A percentile compares a stretch with the other conserved stretches of the same genome.
Conservation (phyloP, 495 filamentous ascomycete genomes). For the Talaromyces trachyspermus region DNA sequence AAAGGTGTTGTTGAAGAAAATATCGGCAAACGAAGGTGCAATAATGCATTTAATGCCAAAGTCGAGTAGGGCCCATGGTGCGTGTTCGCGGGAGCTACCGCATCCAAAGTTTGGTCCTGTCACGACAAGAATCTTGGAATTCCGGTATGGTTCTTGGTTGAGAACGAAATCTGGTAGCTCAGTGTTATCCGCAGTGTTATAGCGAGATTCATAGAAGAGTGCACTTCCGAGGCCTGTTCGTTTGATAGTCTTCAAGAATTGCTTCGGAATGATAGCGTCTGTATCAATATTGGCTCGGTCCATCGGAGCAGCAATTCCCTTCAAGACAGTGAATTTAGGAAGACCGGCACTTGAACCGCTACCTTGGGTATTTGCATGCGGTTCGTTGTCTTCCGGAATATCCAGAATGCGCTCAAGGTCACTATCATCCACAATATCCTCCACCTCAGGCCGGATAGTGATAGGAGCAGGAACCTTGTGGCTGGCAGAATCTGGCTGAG, state of each 20-base stretch:
- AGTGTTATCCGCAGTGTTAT: constrained; percentile 52
- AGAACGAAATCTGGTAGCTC: constrained; percentile 80
- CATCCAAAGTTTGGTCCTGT: constrained; percentile 96
- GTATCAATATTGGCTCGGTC: constrained; percentile 90
- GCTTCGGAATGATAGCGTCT: constrained; percentile 97
- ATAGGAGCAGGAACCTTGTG: constrained; percentile 49
- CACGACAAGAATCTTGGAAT: constrained; percentile 84
- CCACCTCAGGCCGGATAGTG: constrained; percentile 53
- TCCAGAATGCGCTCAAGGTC: constrained; percentile 72
- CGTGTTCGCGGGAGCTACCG: constrained; percentile 88
- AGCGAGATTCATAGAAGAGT: constrained; percentile 80
- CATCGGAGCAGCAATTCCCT: constrained; percentile 83
- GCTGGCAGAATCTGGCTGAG: constrained; percentile 50
- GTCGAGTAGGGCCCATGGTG: constrained; percentile 93
- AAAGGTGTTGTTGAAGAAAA: constrained; percentile 99
- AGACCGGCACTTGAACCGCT: constrained; percentile 54
- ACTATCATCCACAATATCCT: constrained; percentile 70
- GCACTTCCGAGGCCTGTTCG: constrained; percentile 85
- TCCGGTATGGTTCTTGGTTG: constrained; percentile 81
- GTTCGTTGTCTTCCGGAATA: constrained; percentile 61
- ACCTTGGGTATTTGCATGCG: constrained; percentile 50
- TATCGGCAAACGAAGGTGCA: constrained; percentile 88
- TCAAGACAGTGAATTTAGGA: constrained; percentile 72
- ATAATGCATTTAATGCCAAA: constrained; percentile 94
- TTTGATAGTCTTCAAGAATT: constrained; percentile 99